Conservation (phyloP, 2,329 filamentous ascomycete species). For the Apiospora rasikravindrae region DNA sequence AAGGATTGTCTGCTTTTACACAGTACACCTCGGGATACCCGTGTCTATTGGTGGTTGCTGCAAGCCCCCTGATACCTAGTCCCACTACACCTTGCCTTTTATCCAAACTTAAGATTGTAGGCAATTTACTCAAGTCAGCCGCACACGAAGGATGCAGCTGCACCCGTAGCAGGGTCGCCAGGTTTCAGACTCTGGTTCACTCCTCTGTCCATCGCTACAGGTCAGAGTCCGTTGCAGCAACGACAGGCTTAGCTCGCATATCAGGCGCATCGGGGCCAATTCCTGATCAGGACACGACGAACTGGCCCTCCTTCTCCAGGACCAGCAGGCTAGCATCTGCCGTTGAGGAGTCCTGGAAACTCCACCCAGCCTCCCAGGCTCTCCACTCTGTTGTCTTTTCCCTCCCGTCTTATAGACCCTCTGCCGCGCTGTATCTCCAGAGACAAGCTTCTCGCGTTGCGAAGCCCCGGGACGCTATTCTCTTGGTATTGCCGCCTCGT, state of each 20-base stretch:
- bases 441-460: slow-evolving; percentile 11
- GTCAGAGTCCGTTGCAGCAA: not conserved
- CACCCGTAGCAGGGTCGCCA: not conserved
- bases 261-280: not conserved
- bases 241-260: not conserved
- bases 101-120: slow-evolving; percentile 5
- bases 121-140: slow-evolving; percentile 6
- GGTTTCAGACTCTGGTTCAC: not conserved
- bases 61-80: slow-evolving; percentile 8
- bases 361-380: not conserved
- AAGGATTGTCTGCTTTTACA: not conserved
- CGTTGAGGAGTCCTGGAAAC: slow-evolving; percentile 3
- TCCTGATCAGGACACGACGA: not conserved
- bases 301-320: not conserved
- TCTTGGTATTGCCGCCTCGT: slow-evolving; percentile 6
- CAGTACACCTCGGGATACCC: not conserved
- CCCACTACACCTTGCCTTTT: slow-evolving; percentile 10
- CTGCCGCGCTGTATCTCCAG: not conserved
- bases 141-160: slow-evolving; percentile 7
- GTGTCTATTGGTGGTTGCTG: not conserved
- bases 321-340: not conserved
- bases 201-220: not conserved
- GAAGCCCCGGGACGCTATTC: not conserved
- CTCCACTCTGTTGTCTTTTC: slow-evolving; percentile 9
- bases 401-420: slow-evolving; percentile 6